phyloP scores from a whole-genome alignment of 129 eudicot species.

The Saussurea involucrata region DNA sequence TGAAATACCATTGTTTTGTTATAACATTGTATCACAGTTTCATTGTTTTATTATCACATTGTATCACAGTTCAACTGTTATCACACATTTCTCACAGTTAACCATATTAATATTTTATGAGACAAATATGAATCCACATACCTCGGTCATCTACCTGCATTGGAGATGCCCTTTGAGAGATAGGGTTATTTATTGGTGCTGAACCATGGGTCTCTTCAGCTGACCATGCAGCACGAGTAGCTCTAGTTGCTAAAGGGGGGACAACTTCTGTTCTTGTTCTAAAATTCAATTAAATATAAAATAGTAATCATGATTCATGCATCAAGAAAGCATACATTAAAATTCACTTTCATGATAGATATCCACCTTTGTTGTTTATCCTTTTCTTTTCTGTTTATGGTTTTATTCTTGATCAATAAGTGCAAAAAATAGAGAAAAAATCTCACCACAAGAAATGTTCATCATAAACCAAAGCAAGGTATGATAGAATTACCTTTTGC shows the following conservation, averaged over 20 bases:
- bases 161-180: slow-evolving; percentile 27
- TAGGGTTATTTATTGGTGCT: slow-evolving; percentile 24
- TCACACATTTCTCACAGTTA: no score
- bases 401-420: neutral
- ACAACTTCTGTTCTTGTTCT: slow-evolving; percentile 73
- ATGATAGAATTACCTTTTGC: slow-evolving; percentile 62
- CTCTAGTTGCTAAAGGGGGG: slow-evolving; percentile 71
- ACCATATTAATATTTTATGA: no score
- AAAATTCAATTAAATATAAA: neutral
- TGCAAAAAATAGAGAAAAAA: neutral
- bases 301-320: no score
- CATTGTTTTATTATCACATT: no score
- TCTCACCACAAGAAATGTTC: neutral
- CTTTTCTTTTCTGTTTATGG: neutral
- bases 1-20: no score
- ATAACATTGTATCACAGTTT: no score
- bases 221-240: slow-evolving; percentile 89
- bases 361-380: neutral
- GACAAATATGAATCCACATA: slow-evolving; percentile 16
- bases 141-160: slow-evolving; percentile 49
- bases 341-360: neutral
- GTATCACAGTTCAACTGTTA: no score
- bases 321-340: neutral
- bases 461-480: neutral
- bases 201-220: slow-evolving; percentile 26